Percentiles rank a stretch among this genome's conserved stretches.
Evolutionary conservation across 345 rosid genomes (phyloP).

Genomic region (Brassica carinata): DNA sequence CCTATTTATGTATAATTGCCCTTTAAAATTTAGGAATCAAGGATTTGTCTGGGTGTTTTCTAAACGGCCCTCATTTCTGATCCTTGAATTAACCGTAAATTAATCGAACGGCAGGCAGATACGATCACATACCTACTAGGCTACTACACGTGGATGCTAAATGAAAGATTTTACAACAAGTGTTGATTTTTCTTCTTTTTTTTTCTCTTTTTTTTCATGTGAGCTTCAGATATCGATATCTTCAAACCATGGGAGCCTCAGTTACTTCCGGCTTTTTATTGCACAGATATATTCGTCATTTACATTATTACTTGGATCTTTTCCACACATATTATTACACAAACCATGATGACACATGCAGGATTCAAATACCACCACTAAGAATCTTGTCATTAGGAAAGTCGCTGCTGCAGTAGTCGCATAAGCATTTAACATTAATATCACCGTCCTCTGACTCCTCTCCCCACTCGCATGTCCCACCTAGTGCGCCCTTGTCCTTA

Average conservation of each 20-base stretch:
- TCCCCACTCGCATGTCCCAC: conserved; percentile 27
- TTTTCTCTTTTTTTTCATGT: no score
- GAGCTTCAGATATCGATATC: background rate
- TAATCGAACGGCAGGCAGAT: background rate
- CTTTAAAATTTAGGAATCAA: no score
- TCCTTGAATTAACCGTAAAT: no score
- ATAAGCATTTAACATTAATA: conserved; percentile 12
- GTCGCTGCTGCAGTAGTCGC: conserved; percentile 3
- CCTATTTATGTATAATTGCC: no score
- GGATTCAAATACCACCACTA: background rate
- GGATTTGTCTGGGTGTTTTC: no score
- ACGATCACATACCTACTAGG: background rate
- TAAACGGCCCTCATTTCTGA: no score
- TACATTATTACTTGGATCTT: background rate
- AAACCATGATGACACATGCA: background rate
- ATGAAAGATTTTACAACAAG: background rate
- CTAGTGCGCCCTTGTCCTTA: conserved; percentile 9
- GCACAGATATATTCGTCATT: background rate
- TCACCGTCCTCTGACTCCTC: background rate
- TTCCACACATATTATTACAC: background rate
- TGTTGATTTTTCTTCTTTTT: background rate
- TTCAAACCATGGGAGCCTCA: background rate
- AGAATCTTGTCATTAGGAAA: background rate
- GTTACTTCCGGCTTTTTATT: background rate
- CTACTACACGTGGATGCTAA: background rate